Conservation (phyloP, 805 yeast species). For the Clavispora phyllophila region DNA sequence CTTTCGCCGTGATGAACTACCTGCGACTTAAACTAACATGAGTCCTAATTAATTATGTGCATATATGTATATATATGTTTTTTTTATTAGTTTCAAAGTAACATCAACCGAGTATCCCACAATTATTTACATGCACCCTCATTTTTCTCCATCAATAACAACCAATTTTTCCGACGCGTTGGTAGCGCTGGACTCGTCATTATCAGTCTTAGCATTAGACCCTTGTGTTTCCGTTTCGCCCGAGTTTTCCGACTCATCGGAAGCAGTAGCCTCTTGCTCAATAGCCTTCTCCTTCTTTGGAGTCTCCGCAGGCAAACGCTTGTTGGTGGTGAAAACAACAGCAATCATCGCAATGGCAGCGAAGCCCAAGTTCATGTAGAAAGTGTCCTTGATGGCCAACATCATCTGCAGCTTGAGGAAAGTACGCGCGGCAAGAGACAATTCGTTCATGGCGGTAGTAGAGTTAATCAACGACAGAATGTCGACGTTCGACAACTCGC, state of each 20-base stretch:
- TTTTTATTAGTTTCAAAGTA: too few relatives aligned
- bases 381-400: conserved; percentile 36
- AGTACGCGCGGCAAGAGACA: conserved; percentile 16
- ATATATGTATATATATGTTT: too few relatives aligned
- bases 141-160: background rate
- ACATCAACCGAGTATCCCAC: too few relatives aligned
- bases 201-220: background rate
- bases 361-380: conserved; percentile 36
- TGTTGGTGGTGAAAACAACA: conserved; percentile 36
- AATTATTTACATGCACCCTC: too few relatives aligned
- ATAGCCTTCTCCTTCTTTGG: background rate
- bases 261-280: background rate
- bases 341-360: conserved; percentile 26
- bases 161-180: background rate
- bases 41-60: too few relatives aligned
- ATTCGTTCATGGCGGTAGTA: conserved; percentile 9
- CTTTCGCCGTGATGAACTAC: too few relatives aligned
- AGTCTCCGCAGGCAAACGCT: conserved; percentile 26
- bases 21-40: too few relatives aligned
- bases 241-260: background rate
- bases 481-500: conserved; percentile 16
- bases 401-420: conserved; percentile 27
- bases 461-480: conserved; percentile 12
- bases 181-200: background rate
- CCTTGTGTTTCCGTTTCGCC: background rate